These are phyloP conservation scores for Corrigiola litoralis DNA, from an alignment of 179 eudicot genomes.

Conservation along the genomic window DNA sequence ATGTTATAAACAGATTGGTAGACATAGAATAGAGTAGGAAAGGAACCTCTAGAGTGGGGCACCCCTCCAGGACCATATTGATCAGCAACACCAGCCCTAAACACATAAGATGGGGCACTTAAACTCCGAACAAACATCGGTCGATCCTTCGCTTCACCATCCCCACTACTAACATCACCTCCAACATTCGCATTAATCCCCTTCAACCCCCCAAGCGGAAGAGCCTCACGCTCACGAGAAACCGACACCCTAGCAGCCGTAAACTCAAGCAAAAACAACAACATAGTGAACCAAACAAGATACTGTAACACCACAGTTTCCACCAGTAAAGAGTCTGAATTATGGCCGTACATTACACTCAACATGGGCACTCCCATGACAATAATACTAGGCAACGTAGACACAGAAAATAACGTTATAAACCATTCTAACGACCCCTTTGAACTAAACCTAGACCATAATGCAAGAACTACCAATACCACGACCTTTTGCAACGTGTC, in stretches of 20 bases:
- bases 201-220: no score
- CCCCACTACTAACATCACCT: no score
- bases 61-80: no score
- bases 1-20: no score
- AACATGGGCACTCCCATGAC: slow-evolving; percentile 90
- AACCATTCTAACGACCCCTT: slow-evolving; percentile 76
- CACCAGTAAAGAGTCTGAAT: slow-evolving; percentile 75
- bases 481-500: slow-evolving; percentile 73
- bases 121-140: no score
- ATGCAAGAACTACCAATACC: slow-evolving; percentile 35
- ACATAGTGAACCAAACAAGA: slow-evolving; percentile 80
- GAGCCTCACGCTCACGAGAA: no score
- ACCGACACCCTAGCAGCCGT: slow-evolving; percentile 59
- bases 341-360: slow-evolving; percentile 79
- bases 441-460: slow-evolving; percentile 50
- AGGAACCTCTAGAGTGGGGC: no score
- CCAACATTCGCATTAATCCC: no score
- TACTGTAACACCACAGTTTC: slow-evolving; percentile 84
- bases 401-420: slow-evolving; percentile 69
- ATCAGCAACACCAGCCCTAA: no score
- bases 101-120: no score
- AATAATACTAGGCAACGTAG: slow-evolving; percentile 75
- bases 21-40: no score
- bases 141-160: no score
- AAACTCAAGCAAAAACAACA: slow-evolving; percentile 76